Base-by-base conservation (phyloP, 2,329 filamentous ascomycete genomes). In the Aspergillus persii region DNA sequence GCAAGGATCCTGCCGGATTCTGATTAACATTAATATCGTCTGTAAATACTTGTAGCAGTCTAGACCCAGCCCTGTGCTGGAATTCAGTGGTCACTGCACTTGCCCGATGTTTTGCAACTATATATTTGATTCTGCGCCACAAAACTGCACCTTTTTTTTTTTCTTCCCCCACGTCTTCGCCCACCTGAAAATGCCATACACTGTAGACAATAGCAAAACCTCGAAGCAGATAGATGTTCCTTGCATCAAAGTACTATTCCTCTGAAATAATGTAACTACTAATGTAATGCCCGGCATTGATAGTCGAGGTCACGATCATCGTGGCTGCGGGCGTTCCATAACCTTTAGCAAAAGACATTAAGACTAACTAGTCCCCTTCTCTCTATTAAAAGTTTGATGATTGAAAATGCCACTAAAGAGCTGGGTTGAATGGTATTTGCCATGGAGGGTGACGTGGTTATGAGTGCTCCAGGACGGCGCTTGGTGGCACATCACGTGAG, bases 401-500 rank as follows among this genome's bases (percentile, higher is more conserved):
- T 23, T 23, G 18, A 23, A 23, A 23, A 23, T 23, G 18, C 18
- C 18, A 23, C 18, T 23, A 23, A 1, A 23, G 18, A 23, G 18
- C 18, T 23, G 18, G 18, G 18, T 23, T 23, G 18, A 23, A 23
- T 23, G 18, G 18, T 23, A 23, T 23, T 23, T 23, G 18, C 18
- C 18, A 23, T 23, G 18, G 18, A 23, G 18, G 18, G 18, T 23
- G 18, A 23, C 18, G 18, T 23, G 18, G 18, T 23, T 23, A 23
- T 23, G 18, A 46, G 53, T 58, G 12, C 31, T 58, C 53, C 36
- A 29, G 31, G 31, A 44, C 41, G 30, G 27, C 44, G 29, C 18
- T 36, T 47, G 36, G 53, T 46, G 36, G n/a, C 33, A 3, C 46
- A 30, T 33, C 57, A 58, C 57, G 57, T 58, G 57, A 58, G 36